Conservation (phyloP, 768 basidiomycete genomes). For the Amanita rubescens region DNA sequence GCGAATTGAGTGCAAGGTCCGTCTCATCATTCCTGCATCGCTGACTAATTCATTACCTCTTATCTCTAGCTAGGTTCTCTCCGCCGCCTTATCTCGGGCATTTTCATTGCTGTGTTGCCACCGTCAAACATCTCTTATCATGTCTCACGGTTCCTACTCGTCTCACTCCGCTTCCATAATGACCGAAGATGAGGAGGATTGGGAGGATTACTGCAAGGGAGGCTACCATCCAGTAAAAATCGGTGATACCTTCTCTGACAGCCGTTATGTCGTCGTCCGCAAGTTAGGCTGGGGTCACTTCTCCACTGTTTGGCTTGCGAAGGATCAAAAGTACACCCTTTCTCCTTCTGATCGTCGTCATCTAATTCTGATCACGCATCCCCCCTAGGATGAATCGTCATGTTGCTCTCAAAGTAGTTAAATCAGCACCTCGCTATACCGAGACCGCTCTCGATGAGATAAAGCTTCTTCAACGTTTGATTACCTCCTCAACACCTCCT, state of each 20-base stretch:
- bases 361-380: slow-evolving; percentile 1
- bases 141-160: slow-evolving; percentile 72
- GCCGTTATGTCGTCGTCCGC: slow-evolving; percentile 82
- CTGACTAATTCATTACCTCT: neutral
- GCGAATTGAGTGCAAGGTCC: neutral
- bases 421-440: slow-evolving; percentile 93
- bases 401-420: slow-evolving; percentile 98
- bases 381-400: slow-evolving; percentile 78
- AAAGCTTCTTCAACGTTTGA: slow-evolving; percentile 92
- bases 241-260: slow-evolving; percentile 84
- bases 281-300: slow-evolving; percentile 98
- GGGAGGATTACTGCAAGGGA: slow-evolving; percentile 78
- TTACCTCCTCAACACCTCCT: slow-evolving; percentile 68
- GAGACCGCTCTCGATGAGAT: slow-evolving; percentile 99
- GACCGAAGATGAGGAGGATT: slow-evolving; percentile 90
- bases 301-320: slow-evolving; percentile 88
- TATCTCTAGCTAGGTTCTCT: slow-evolving; percentile 3
- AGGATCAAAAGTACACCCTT: slow-evolving; percentile 62
- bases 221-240: slow-evolving; percentile 94
- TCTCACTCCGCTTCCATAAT: slow-evolving; percentile 70
- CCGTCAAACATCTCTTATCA: slow-evolving; percentile 20
- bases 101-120: neutral
- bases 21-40: neutral
- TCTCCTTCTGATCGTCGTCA: slow-evolving; percentile 3
- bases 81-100: slow-evolving; percentile 9